Evolutionary conservation across 495 filamentous ascomycete species (phyloP).

Genomic region (Hypoxylon fragiforme): DNA sequence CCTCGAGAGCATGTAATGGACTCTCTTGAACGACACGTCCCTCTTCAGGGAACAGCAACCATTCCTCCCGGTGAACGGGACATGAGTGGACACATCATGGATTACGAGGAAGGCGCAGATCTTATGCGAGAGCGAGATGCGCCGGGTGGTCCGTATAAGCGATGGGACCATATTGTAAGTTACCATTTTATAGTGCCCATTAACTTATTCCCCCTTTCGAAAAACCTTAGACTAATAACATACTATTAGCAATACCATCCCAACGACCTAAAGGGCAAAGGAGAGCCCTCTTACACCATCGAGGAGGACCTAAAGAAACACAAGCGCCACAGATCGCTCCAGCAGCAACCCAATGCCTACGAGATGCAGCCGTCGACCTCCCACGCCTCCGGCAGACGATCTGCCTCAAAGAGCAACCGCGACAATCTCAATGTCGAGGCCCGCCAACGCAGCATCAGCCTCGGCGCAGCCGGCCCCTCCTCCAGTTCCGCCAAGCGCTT

Average conservation of each 20-base stretch:
- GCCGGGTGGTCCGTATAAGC: conserved; percentile 63
- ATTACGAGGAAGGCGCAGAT: conserved; percentile 85
- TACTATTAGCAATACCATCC: conserved; percentile 64
- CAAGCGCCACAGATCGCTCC: conserved; percentile 10
- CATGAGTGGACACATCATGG: conserved; percentile 65
- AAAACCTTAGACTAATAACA: conserved; percentile 10
- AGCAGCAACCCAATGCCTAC: conserved; percentile 26
- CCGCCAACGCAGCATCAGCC: conserved; percentile 42
- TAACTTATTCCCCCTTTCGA: not conserved
- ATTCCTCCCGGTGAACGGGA: conserved; percentile 74
- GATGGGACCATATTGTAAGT: conserved; percentile 70
- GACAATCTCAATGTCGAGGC: conserved; percentile 5
- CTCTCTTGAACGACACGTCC: conserved; percentile 71
- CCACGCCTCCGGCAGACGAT: not conserved
- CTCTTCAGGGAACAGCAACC: conserved; percentile 79
- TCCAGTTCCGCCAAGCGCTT: conserved; percentile 43
- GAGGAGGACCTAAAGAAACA: conserved; percentile 64
- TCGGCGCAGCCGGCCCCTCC: conserved; percentile 18
- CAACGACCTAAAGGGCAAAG: conserved; percentile 77
- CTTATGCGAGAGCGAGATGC: conserved; percentile 72
- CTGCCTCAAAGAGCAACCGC: conserved; percentile 5
- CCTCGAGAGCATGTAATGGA: conserved; percentile 79
- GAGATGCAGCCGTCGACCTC: conserved; percentile 48
- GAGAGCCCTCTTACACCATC: conserved; percentile 71
- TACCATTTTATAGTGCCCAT: not conserved